Conservation (phyloP, 164 flowering plant genomes). For the Tetrastigma voinierianum region DNA sequence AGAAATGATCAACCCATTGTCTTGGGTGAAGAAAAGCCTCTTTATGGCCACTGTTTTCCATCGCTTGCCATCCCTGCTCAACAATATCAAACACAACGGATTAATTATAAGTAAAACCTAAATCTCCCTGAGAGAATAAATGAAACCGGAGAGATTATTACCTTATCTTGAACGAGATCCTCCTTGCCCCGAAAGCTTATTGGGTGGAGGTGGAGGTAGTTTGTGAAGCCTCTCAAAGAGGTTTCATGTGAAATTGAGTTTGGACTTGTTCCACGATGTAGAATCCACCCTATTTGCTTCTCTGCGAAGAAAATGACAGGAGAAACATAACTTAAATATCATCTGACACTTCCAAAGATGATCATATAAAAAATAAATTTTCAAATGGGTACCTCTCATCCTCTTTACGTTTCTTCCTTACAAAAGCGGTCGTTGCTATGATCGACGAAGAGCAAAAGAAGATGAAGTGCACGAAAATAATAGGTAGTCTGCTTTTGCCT, state of each 20-base stretch:
- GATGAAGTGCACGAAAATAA: constrained; percentile 44
- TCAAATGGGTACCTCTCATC: constrained; percentile 41
- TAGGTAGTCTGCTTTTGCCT: constrained; percentile 28
- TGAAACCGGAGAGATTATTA: constrained; percentile 22
- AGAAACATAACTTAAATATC: neutral
- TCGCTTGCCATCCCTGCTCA: constrained; percentile 65
- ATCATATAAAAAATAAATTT: neutral
- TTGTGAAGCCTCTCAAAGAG: constrained; percentile 74
- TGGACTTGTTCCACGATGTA: constrained; percentile 51
- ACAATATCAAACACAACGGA: constrained; percentile 2
- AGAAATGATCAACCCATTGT: constrained; percentile 91
- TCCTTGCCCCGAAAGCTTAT: constrained; percentile 80
- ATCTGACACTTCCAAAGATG: neutral
- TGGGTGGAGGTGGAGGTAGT: constrained; percentile 53
- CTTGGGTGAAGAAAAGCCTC: constrained; percentile 72
- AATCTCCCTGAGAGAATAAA: neutral
- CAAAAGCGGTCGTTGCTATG: constrained; percentile 28
- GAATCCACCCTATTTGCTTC: constrained; percentile 56
- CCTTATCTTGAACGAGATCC: constrained; percentile 83
- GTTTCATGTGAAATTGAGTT: constrained; percentile 62
- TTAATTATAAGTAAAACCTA: neutral
- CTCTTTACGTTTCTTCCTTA: constrained; percentile 35
- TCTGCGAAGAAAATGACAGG: constrained; percentile 37
- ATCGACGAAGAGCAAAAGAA: constrained; percentile 36
- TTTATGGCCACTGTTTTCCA: constrained; percentile 71